These are phyloP conservation scores for Pichia sp. DNA, from an alignment of 1,139 yeast genomes.

Conservation along the genomic window DNA sequence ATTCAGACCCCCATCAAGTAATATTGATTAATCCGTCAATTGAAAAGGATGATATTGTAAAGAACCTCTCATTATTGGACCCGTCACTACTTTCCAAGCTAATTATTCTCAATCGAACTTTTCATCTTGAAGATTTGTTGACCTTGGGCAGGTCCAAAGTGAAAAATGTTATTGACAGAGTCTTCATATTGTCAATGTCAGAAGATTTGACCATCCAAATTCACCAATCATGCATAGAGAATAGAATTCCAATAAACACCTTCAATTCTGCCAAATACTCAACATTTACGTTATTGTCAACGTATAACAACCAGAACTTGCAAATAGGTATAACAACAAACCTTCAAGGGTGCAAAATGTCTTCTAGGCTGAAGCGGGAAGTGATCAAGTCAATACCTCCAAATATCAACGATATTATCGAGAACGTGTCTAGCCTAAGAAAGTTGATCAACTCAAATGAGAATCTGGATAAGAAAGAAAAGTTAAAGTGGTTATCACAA, in stretches of 20 bases:
- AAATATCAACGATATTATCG: slow-evolving; percentile 65
- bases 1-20: slow-evolving; percentile 12
- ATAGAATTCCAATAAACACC: slow-evolving; percentile 78
- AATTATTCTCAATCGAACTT: slow-evolving; percentile 35
- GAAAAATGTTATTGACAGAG: slow-evolving; percentile 64
- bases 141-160: slow-evolving; percentile 62
- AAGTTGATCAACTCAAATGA: slow-evolving; percentile 59
- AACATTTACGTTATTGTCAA: slow-evolving; percentile 72
- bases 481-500: slow-evolving; percentile 84
- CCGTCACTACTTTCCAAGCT: slow-evolving; percentile 30
- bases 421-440: slow-evolving; percentile 65
- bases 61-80: not conserved
- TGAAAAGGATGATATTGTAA: not conserved
- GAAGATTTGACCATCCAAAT: slow-evolving; percentile 29
- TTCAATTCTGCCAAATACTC: slow-evolving; percentile 70
- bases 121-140: slow-evolving; percentile 43
- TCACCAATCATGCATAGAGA: slow-evolving; percentile 46
- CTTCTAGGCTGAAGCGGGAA: slow-evolving; percentile 75
- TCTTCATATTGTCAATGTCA: slow-evolving; percentile 52
- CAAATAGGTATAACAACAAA: slow-evolving; percentile 82
- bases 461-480: slow-evolving; percentile 47
- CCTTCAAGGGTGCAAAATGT: slow-evolving; percentile 87
- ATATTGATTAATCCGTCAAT: slow-evolving; percentile 12
- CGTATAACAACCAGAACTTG: slow-evolving; percentile 66
- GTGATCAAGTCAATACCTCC: slow-evolving; percentile 61